phyloP scores from a whole-genome alignment of 2,329 filamentous ascomycete species.

The Apiospora malaysiana region DNA sequence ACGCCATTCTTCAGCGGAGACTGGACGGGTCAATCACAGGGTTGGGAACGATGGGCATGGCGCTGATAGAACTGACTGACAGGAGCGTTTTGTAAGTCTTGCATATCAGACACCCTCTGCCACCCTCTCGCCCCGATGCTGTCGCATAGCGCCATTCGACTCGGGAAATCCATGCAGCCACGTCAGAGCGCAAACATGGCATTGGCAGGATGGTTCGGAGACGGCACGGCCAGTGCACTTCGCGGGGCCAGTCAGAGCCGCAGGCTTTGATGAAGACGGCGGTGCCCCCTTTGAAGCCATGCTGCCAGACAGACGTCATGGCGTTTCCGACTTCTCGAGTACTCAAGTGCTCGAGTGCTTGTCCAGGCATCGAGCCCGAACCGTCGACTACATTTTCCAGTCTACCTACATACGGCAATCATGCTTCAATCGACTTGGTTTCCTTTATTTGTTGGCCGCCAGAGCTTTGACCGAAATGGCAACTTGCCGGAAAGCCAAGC shows the following conservation, averaged over 20 bases:
- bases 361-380: background rate
- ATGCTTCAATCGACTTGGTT: background rate
- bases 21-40: conserved; percentile 11
- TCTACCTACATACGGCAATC: background rate
- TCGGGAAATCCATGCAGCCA: conserved; percentile 24
- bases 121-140: conserved; percentile 28
- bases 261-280: background rate
- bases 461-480: conserved; percentile 2
- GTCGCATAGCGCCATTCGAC: conserved; percentile 23
- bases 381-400: background rate
- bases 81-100: conserved; percentile 19
- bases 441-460: background rate
- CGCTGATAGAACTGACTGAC: conserved; percentile 15
- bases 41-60: background rate
- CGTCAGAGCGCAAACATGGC: conserved; percentile 12
- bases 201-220: conserved; percentile 15
- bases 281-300: background rate
- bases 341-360: background rate
- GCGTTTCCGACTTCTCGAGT: background rate
- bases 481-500: conserved; percentile 11
- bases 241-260: conserved; percentile 5
- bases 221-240: background rate
- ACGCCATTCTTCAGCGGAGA: conserved; percentile 13
- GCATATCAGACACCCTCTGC: conserved; percentile 2
- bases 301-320: background rate